Base-by-base conservation (phyloP, 164 flowering plant genomes). In the Stephania yunnanensis region DNA sequence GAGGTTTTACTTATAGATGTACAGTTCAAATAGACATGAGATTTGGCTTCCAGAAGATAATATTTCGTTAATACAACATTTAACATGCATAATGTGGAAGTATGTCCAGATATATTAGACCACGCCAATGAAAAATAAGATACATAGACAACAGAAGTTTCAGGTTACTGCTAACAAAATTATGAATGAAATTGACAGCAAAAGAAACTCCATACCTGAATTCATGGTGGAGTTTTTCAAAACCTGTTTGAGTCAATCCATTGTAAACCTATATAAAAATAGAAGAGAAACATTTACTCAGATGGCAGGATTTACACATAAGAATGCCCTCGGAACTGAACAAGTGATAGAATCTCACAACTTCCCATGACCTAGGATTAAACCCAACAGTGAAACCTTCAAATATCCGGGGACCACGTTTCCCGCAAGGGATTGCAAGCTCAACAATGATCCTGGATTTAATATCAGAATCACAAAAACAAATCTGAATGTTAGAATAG, bases 371-470 rank as follows among this genome's bases (percentile, higher is more conserved):
- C 64, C 93, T 85, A 22, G 98, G 97, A 91, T 92, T 90, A 80
- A 95, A 92, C 30, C 99, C 99, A 85, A 93, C 92, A 69, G 96
- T 95, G 80, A 95, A 93, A 78, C 99, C 98, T 78, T 90, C 83
- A 82, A 95, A 93, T 25, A 95, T 87, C 58, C 93, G 89, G n/a
- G 83, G 85, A 71, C 94, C 96, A 22, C 79, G 86, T 78, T 86
- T 84, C 85, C 82, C 86, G 68, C 98, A 95, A 45, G 93, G 91
- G 78, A 93, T 83, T 50, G 99, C 94, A 74, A 95, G 94, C 80
- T 95, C 97, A 71, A 91, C 85, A 81, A 83, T 31, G 68, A 85
- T 91, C 81, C 99, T 93, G 84, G 65, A 80, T 65, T 68, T 44
- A 71, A 75, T 80, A n/a, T 7, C 64, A 76, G 72, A 75, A 53